Base-by-base conservation (phyloP, 768 basidiomycete genomes). In the Hygrocybe punicea region DNA sequence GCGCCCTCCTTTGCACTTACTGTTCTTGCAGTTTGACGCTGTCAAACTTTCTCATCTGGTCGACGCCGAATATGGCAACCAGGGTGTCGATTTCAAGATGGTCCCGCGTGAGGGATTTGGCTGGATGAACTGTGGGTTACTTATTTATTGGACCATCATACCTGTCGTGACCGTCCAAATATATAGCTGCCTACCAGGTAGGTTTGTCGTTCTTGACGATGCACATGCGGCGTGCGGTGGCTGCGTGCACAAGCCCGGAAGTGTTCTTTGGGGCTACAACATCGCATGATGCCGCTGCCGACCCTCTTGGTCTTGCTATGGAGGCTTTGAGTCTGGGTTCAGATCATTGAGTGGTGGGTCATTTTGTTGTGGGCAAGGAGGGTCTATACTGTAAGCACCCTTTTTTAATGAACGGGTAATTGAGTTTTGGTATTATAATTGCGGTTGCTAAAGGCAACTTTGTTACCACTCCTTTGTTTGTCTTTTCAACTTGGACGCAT, bases 101-200 rank as follows among this genome's bases (percentile, higher is more conserved):
- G 90, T 98, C 44, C 95, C 95, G 50, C 83, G 94, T 13, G 96
- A 98, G 73, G 96, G 96, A 54, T 99, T 98, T 68, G 96, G 96
- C 8, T 98, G 94, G 96, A 97, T 94, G 90, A 96, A 96, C 60
- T 81, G 92, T 93, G 65, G 58, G 86, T 75, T 10, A 29, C 8
- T 29, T 29, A 29, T 29, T 29, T 29, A 29, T 29, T 29, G 1
- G 25, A 25, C 34, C 46, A 14, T 44, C 53, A 21, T 40, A n/a
- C 17, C 47, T 14, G 25, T 37, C 21, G n/a, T 24, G 40, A 36
- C 36, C 24, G 9, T 33, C n/a, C n/a, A n/a, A n/a, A 58, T 55
- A 37, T 58, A 40, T 64, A 93, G 91, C 95, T 62, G 91, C 94
- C 29, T 98, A 93, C 71, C 96, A 98, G 76, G 91, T 98, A 53